phyloP scores from a whole-genome alignment of 805 yeast genomes.

The Candida gorgasii region DNA sequence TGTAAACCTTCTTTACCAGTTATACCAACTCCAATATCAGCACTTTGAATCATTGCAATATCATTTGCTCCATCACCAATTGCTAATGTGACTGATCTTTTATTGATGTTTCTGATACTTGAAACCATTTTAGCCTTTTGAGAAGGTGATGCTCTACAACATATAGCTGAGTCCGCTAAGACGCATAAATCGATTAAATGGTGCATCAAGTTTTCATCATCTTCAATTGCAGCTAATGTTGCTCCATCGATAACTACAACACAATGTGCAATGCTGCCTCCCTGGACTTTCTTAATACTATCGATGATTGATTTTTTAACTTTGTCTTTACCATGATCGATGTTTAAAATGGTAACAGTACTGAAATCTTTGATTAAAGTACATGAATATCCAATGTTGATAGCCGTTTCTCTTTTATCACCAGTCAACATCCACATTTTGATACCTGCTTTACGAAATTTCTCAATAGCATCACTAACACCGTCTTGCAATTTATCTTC shows the following conservation, averaged over 20 bases:
- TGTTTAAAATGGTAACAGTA: conserved; percentile 71
- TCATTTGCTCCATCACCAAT: conserved; percentile 99
- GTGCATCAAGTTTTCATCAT: conserved; percentile 68
- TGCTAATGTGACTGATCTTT: conserved; percentile 79
- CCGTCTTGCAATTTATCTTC: conserved; percentile 97
- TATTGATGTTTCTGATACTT: conserved; percentile 70
- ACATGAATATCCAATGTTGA: conserved; percentile 94
- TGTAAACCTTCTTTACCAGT: conserved; percentile 97
- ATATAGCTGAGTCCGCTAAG: conserved; percentile 84
- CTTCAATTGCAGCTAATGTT: conserved; percentile 71
- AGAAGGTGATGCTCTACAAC: conserved; percentile 96
- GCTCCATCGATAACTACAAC: conserved; percentile 96
- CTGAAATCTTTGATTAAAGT: conserved; percentile 90
- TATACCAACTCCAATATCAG: conserved; percentile 96
- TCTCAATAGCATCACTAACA: conserved; percentile 94
- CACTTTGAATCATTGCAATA: conserved; percentile 98
- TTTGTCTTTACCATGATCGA: conserved; percentile 49
- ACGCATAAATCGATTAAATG: conserved; percentile 84
- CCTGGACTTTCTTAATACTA: conserved; percentile 69
- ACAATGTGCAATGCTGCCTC: conserved; percentile 84
- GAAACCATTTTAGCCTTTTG: conserved; percentile 92
- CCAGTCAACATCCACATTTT: conserved; percentile 99
- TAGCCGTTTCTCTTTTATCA: conserved; percentile 96
- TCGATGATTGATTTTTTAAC: conserved; percentile 70
- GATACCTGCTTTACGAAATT: conserved; percentile 88